These are phyloP conservation scores for Pyrus communis DNA, from an alignment of 306 rosid species.

Conservation along the genomic window DNA sequence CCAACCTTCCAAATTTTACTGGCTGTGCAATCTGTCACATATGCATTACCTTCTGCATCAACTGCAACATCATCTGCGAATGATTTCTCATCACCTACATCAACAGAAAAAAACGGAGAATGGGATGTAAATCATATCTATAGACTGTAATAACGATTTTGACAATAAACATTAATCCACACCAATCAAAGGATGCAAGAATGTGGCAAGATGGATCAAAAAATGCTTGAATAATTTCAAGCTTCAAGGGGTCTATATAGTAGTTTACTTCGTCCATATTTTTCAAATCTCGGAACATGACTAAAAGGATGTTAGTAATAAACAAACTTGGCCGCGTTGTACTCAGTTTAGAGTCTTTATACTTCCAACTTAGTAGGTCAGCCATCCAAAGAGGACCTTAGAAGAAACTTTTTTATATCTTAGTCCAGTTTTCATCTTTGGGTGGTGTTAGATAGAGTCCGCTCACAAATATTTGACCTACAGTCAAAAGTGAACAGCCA, in stretches of 20 bases:
- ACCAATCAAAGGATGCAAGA: neutral
- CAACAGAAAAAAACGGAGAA: neutral
- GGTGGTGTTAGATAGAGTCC: neutral
- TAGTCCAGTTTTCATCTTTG: neutral
- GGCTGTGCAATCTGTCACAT: constrained; percentile 57
- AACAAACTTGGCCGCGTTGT: neutral
- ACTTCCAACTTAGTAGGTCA: neutral
- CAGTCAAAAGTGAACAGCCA: neutral
- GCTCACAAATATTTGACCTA: neutral
- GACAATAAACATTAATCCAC: neutral
- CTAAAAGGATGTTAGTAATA: neutral
- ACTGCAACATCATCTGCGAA: constrained; percentile 80
- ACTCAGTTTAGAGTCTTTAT: neutral
- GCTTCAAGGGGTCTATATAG: neutral
- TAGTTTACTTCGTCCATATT: neutral
- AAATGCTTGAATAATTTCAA: neutral
- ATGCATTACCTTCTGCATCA: constrained; percentile 83
- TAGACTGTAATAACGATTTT: neutral
- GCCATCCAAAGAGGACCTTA: neutral
- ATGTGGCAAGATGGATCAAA: neutral
- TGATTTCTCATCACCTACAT: constrained; percentile 67
- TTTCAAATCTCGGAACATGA: neutral
- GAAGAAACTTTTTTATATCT: neutral
- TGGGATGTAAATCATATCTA: neutral
- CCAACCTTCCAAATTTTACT: constrained; percentile 85